These are phyloP conservation scores for Litsea cubeba DNA, from an alignment of 164 flowering plant species.

Conservation along the genomic window DNA sequence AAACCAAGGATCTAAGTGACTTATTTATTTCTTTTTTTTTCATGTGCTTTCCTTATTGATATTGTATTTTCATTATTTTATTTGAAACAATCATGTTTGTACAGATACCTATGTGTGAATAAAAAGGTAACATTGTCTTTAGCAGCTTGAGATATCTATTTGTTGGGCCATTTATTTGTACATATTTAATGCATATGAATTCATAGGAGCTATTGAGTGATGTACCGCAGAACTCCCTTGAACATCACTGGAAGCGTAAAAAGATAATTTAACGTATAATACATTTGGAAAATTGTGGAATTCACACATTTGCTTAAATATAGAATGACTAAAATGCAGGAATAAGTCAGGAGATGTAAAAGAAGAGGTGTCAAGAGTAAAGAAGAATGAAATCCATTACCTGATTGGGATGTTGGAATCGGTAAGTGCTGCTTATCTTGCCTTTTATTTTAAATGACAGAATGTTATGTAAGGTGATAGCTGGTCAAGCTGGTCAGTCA, in stretches of 20 bases:
- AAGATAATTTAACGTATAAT: not conserved
- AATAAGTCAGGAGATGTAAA: constrained; percentile 37
- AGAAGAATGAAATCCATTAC: constrained; percentile 46
- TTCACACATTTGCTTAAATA: constrained; percentile 2
- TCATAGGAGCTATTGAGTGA: too few relatives aligned
- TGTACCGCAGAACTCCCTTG: too few relatives aligned
- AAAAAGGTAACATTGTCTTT: too few relatives aligned
- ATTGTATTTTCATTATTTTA: not conserved
- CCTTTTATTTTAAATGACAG: not conserved
- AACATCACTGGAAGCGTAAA: too few relatives aligned
- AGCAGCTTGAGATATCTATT: too few relatives aligned
- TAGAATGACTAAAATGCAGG: constrained; percentile 34
- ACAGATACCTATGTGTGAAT: too few relatives aligned
- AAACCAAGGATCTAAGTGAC: not conserved
- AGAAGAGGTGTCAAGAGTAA: constrained; percentile 25
- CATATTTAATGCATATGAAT: too few relatives aligned
- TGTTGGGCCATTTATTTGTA: too few relatives aligned
- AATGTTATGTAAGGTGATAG: not conserved
- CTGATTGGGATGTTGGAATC: constrained; percentile 33
- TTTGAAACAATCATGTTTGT: too few relatives aligned
- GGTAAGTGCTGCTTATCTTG: constrained; percentile 22
- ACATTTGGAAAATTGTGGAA: not conserved
- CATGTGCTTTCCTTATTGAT: not conserved
- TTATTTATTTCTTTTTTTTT: not conserved
- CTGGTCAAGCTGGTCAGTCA: not conserved